Base-by-base conservation (phyloP, 768 basidiomycete genomes). In the Mycena pura region DNA sequence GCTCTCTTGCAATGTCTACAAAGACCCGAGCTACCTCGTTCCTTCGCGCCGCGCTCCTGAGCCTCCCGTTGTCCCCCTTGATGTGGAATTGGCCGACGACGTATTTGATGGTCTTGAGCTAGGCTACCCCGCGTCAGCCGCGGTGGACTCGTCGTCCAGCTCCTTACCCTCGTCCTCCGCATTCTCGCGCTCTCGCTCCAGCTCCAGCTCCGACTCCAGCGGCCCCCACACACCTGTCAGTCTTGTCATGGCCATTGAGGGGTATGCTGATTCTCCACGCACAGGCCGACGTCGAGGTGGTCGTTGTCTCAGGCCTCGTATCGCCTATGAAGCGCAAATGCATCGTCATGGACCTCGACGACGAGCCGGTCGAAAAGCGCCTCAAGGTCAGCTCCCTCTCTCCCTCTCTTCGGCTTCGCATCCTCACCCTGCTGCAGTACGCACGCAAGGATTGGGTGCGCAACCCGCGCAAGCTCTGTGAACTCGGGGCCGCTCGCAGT, bases 161-260 rank as follows among this genome's bases (percentile, higher is more conserved):
- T 41, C 55, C 15, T 24, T 13, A 17, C 1, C 39, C 34, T 28
- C 45, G 27, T 6, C 45, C 9, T 15, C 47, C 7, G 32, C 47
- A 5, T 38, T 38, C 25, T 11, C 52, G 36, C 25, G 63, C 65
- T 65, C 22, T 6, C 44, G 41, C 9, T 21, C 40, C 10, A 49
- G 47, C 21, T 60, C 65, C 34, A 54, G 58, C 40, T 34, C 52
- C 27, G 54, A 47, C 24, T 72, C 72, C 27, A 43, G 60, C 34
- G 73, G 72, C 21, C 74, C 73, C 32, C 60, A 31, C 3, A 77
- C 77, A 0, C 76, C 76, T 21, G 73, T 76, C 41, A 63, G 74
- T 64, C 11, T 17, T 19, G 15, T 44, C 34, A 13, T 25, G 25
- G 6, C 15, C 29, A 15, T 14, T 24, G 17, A 29, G 15, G 31